Percentiles rank a stretch among this genome's conserved stretches.
phyloP scores from a whole-genome alignment of 495 filamentous ascomycete species.

The Hypoxylon fuscum region DNA sequence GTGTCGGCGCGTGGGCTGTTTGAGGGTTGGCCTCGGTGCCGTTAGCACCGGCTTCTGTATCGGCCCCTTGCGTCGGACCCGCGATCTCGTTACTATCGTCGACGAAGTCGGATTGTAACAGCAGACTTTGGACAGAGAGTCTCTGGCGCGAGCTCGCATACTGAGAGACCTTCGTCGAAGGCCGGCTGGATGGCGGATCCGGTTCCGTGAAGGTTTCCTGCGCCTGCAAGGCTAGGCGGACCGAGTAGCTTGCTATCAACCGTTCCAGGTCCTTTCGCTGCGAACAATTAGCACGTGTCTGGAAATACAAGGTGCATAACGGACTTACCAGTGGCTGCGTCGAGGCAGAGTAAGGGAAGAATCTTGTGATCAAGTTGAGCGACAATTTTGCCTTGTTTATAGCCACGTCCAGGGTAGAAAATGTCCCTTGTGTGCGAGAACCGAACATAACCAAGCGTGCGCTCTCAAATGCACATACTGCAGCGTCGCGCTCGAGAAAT shows the following conservation, averaged over 20 bases:
- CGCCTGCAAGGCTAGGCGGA: constrained; percentile 31
- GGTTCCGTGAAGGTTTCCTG: constrained; percentile 35
- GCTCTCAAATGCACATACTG: constrained; percentile 42
- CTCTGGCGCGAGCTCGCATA: constrained; percentile 41
- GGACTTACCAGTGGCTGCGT: constrained; percentile 35
- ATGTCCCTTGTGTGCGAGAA: constrained; percentile 29
- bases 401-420: constrained; percentile 30
- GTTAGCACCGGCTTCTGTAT: background rate
- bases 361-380: constrained; percentile 35
- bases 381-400: constrained; percentile 37
- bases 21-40: background rate
- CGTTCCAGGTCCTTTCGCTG: constrained; percentile 37
- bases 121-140: constrained; percentile 41
- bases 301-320: background rate
- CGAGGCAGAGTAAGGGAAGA: constrained; percentile 39
- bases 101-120: constrained; percentile 42
- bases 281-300: constrained; percentile 1
- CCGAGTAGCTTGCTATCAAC: constrained; percentile 38
- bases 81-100: constrained; percentile 43
- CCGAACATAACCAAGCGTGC: constrained; percentile 42
- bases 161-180: constrained; percentile 37
- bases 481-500: constrained; percentile 40
- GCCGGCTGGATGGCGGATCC: constrained; percentile 21
- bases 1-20: background rate
- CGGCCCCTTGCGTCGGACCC: constrained; percentile 9